These are phyloP conservation scores for Halteria grandinella DNA, from an alignment of 73 alveolate species.

Conservation along the genomic window DNA sequence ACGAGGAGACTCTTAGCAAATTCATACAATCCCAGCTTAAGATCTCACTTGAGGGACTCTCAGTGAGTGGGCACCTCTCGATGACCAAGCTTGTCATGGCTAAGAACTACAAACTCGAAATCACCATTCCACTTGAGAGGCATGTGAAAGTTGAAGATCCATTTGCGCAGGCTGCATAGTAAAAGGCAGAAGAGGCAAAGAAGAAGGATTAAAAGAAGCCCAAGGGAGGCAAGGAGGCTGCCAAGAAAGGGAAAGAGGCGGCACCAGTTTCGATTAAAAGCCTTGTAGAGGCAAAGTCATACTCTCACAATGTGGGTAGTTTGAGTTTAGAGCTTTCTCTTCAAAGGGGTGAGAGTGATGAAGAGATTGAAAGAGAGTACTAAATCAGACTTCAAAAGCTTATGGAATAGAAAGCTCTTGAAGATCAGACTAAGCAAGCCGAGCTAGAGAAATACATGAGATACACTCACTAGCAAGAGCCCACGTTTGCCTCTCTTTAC, in stretches of 20 bases:
- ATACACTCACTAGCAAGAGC: conserved; percentile 11
- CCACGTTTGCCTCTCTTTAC: conserved; percentile 32
- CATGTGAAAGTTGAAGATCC: not conserved
- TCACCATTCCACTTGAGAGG: conserved; percentile 18
- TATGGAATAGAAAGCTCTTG: conserved; percentile 24
- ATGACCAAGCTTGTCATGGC: conserved; percentile 31
- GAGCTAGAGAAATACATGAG: conserved; percentile 34
- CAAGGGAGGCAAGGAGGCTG: not conserved
- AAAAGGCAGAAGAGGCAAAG: not conserved
- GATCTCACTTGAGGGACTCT: conserved; percentile 14
- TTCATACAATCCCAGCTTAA: not conserved
- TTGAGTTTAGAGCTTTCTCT: not conserved
- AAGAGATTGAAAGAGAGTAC: conserved; percentile 42
- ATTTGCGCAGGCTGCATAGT: not conserved
- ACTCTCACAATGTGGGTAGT: conserved; percentile 18
- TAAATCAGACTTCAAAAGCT: not conserved
- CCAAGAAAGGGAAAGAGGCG: not conserved
- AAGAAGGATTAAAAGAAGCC: not conserved
- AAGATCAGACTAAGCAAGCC: conserved; percentile 20
- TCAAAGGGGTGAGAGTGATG: conserved; percentile 48
- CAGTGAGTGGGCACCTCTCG: conserved; percentile 5
- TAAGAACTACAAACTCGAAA: conserved; percentile 28
- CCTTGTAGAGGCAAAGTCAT: not conserved
- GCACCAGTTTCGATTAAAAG: too few relatives aligned
- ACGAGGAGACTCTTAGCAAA: conserved; percentile 46